Conservation (phyloP, 495 filamentous ascomycete species). For the Neurospora cerealis region DNA sequence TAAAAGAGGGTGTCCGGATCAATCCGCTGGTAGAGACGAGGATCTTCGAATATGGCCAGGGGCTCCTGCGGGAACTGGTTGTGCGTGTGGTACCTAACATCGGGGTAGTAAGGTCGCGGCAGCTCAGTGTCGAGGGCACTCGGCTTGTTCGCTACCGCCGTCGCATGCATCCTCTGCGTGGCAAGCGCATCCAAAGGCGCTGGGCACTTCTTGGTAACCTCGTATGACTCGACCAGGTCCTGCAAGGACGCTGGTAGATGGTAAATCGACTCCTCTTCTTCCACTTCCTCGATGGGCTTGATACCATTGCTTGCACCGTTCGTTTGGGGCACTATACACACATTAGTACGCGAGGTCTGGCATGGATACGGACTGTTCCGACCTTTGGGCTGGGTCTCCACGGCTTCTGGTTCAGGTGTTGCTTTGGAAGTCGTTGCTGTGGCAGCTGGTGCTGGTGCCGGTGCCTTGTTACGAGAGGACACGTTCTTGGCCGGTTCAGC, state of each 20-base stretch:
- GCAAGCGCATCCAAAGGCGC: constrained; percentile 47
- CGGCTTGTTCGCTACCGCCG: constrained; percentile 61
- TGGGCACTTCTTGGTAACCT: constrained; percentile 63
- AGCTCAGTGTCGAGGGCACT: constrained; percentile 70
- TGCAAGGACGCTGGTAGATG: constrained; percentile 86
- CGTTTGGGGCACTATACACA: constrained; percentile 28
- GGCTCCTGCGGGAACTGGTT: constrained; percentile 88
- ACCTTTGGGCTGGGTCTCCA: constrained; percentile 8
- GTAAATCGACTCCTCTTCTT: constrained; percentile 77
- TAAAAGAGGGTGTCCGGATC: constrained; percentile 98
- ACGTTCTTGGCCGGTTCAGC: constrained; percentile 9
- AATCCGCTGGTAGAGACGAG: constrained; percentile 73
- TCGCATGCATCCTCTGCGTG: constrained; percentile 60
- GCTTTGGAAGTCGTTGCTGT: constrained; percentile 27
- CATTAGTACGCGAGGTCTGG: constrained; percentile 13
- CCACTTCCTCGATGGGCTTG: constrained; percentile 35
- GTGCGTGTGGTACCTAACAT: constrained; percentile 67
- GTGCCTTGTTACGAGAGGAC: constrained; percentile 30
- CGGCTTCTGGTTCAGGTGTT: constrained; percentile 13
- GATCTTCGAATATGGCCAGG: constrained; percentile 81
- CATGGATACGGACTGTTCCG: neutral
- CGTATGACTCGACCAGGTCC: constrained; percentile 84
- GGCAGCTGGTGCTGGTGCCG: constrained; percentile 15
- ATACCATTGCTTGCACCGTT: constrained; percentile 47
- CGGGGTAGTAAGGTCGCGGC: constrained; percentile 73